phyloP scores from a whole-genome alignment of 2,329 filamentous ascomycete species.

The Blumeria hordei region DNA sequence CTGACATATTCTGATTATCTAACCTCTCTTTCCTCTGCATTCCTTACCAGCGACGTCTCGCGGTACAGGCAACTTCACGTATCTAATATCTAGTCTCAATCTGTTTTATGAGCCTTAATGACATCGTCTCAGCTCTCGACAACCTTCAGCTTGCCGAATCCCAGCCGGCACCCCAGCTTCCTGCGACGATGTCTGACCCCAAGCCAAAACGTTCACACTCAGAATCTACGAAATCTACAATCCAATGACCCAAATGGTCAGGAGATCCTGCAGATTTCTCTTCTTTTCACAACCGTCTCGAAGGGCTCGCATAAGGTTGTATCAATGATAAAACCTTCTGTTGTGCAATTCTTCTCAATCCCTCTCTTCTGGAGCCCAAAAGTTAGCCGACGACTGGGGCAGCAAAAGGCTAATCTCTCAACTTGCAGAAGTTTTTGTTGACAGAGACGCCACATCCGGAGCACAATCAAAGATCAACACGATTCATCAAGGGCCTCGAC shows the following conservation, averaged over 20 bases:
- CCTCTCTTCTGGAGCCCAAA: neutral
- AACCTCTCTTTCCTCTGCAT: neutral
- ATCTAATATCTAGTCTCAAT: neutral
- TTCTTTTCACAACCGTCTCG: too few relatives aligned
- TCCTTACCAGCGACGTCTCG: neutral
- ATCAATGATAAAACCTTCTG: neutral
- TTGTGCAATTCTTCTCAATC: neutral
- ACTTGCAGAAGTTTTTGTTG: neutral
- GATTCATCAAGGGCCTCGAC: neutral
- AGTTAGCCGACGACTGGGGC: neutral
- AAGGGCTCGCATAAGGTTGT: too few relatives aligned
- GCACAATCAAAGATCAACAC: neutral
- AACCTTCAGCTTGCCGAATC: neutral
- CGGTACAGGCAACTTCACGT: neutral
- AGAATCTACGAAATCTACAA: neutral
- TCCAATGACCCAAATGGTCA: neutral
- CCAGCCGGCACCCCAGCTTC: too few relatives aligned
- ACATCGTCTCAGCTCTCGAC: neutral
- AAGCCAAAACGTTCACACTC: too few relatives aligned
- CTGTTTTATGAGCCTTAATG: neutral
- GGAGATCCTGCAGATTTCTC: neutral
- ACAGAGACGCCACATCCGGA: neutral
- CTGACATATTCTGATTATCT: neutral
- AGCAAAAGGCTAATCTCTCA: neutral
- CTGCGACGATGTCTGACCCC: too few relatives aligned